Base-by-base conservation (phyloP, 2,329 filamentous ascomycete species). In the Botrytis elliptica region DNA sequence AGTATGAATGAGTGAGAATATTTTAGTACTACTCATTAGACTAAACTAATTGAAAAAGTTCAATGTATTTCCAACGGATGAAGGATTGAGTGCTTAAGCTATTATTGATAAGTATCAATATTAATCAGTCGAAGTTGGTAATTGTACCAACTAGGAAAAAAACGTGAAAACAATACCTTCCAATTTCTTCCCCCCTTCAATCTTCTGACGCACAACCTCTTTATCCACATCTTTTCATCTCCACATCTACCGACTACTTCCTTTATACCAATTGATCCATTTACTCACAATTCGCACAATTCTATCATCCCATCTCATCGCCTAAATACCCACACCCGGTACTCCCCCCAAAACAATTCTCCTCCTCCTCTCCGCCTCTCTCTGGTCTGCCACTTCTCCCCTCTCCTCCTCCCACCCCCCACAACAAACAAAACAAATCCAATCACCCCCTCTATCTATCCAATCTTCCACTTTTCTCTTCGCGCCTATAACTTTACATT, bases 341-440 rank as follows among this genome's bases (percentile, higher is more conserved):
- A 72, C 63, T 55, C 52, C 63, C 8, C 38, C 63, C 63, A 72
- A 60, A 60, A 72, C 29, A n/a, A 36, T 36, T 33, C 49, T 72
- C 33, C 70, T 68, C 40, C 63, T 68, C 44, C 63, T 60, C 14
- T n/a, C 46, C 49, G 22, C 63, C 40, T 68, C 70, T n/a, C 29
- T n/a, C 52, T 33, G 63, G 18, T 33, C 18, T 3, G 12, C 22
- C 18, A n/a, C n/a, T 18, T 1, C 63, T 20, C n/a, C 40, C 42
- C 18, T 36, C 12, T 25, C 49, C 4, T 64, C 20, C 20, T 77
- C 60, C 68, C 77, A 75, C 62, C 75, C 69, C 16, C 77, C 79
- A 75, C 79, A 80, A 59, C 79, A 80, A 33, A 77, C 63, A 70
- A 78, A 77, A 46, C 77, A 79, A 5, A 78, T 3, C 65, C 76